Evolutionary conservation across 768 basidiomycete species (phyloP), one percentile per base, ranked within the genome.

Genomic region (Rhodotorula graminis): DNA sequence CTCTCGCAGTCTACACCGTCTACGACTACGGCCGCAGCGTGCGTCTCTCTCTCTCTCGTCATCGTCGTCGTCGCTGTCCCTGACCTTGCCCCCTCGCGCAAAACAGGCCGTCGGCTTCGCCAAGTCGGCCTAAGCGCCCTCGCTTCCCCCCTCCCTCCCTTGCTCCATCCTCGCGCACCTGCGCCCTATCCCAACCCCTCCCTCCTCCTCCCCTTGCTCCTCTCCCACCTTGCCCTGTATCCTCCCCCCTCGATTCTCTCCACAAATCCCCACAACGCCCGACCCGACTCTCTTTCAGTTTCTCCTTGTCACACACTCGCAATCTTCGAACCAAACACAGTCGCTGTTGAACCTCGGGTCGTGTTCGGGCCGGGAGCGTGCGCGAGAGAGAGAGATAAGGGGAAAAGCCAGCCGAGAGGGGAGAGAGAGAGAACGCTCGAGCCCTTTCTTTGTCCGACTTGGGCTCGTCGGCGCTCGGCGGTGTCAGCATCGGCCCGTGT

Each of bases 31-130:
- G 81, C 55, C 68, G 79, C 57, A 81, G 70, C 65, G 67, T 29
- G 37, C 59, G 33, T 53, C 46, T 21, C 61, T 47, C 53, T 37
- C 29, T 47, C 16, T 3, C 46, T 21, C 46, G 46, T 14, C 16
- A 6, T 47, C 46, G 16, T 21, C 15, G 16, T 14, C 46, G 37
- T 21, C 60, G 74, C 76, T 92, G 80, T 5, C 37, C 37, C 9
- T 9, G 37, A 5, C 37, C 37, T 37, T 37, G 5, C 9, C 37
- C 37, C 37, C 37, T 37, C 37, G 37, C 9, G 37, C 37, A 9
- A 9, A 37, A 37, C 37, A 37, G 37, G 92, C 92, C 53, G 90
- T 95, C 73, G 93, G 92, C 56, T 93, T 94, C 76, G 93, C 92
- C 67, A 77, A 76, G 55, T 72, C 75, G 9, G 27, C 42, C 11